These are phyloP conservation scores for Backusella parvicylindrica DNA, from an alignment of 192 early-diverging fungal genomes.

Conservation along the genomic window DNA sequence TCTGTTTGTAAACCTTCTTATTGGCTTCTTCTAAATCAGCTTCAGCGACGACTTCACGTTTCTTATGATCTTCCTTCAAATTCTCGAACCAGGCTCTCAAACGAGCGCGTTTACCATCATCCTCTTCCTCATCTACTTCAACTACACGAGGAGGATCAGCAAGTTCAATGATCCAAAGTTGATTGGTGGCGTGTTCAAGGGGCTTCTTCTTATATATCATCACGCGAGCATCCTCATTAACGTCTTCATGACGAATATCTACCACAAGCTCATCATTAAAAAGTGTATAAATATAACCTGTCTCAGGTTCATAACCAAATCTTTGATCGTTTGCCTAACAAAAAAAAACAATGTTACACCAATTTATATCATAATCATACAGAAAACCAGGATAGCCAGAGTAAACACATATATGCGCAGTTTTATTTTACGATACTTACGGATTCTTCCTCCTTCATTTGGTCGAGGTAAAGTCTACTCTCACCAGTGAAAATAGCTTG, in stretches of 20 bases:
- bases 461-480: slow-evolving; percentile 20
- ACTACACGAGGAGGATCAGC: slow-evolving; percentile 21
- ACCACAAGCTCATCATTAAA: slow-evolving; percentile 15
- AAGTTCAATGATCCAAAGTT: slow-evolving; percentile 25
- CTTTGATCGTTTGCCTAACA: slow-evolving; percentile 29
- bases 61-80: slow-evolving; percentile 18
- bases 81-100: slow-evolving; percentile 27
- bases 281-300: slow-evolving; percentile 21
- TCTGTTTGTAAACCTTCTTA: slow-evolving; percentile 30
- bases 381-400: neutral
- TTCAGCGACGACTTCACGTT: slow-evolving; percentile 1
- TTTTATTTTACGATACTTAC: slow-evolving; percentile 11
- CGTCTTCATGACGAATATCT: slow-evolving; percentile 13
- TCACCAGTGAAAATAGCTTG: slow-evolving; percentile 28
- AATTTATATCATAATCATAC: neutral
- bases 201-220: slow-evolving; percentile 23
- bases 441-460: slow-evolving; percentile 27
- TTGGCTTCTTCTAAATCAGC: slow-evolving; percentile 26
- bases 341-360: neutral
- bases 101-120: slow-evolving; percentile 20
- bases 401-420: neutral
- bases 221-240: slow-evolving; percentile 9
- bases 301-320: slow-evolving; percentile 29
- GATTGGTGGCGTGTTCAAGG: slow-evolving; percentile 22
- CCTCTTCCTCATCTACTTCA: slow-evolving; percentile 15